Conservation (phyloP, 768 basidiomycete genomes). For the Macrolepiota dolichaula region DNA sequence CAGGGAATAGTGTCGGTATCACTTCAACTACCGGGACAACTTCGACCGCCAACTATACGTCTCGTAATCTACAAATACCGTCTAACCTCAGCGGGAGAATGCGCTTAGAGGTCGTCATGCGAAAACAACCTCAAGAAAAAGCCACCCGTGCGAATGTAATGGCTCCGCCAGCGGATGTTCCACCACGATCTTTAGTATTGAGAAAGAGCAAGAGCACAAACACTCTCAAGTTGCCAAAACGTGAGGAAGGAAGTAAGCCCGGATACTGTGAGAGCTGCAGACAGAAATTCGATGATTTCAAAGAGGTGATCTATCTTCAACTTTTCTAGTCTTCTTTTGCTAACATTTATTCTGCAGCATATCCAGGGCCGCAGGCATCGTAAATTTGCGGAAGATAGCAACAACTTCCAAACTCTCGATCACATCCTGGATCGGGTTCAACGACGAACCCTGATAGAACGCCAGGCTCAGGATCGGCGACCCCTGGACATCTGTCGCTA, state of each 20-base stretch:
- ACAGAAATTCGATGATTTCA: conserved; percentile 84
- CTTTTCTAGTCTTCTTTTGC: conserved; percentile 1
- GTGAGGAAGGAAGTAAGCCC: conserved; percentile 85
- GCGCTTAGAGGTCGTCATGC: conserved; percentile 54
- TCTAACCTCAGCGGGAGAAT: conserved; percentile 51
- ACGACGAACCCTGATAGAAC: conserved; percentile 36
- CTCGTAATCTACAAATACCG: conserved; percentile 48
- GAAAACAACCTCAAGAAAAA: conserved; percentile 53
- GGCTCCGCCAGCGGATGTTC: conserved; percentile 67
- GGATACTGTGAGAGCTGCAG: conserved; percentile 99
- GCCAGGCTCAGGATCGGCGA: conserved; percentile 22
- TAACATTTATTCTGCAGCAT: conserved; percentile 49
- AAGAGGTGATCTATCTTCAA: conserved; percentile 48
- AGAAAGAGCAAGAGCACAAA: conserved; percentile 82
- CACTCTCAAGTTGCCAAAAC: conserved; percentile 67
- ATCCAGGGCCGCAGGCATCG: conserved; percentile 68
- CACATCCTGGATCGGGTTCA: conserved; percentile 61
- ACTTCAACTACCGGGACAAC: conserved; percentile 91
- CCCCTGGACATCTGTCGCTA: conserved; percentile 14
- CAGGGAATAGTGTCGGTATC: conserved; percentile 91
- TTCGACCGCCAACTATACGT: conserved; percentile 50
- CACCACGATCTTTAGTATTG: conserved; percentile 48
- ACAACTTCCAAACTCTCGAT: conserved; percentile 81
- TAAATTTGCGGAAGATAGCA: conserved; percentile 73
- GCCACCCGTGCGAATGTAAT: conserved; percentile 36